Evolutionary conservation across 2,329 filamentous ascomycete genomes (phyloP), one percentile per base, ranked within the genome.

Genomic region (Phialophora expanda): DNA sequence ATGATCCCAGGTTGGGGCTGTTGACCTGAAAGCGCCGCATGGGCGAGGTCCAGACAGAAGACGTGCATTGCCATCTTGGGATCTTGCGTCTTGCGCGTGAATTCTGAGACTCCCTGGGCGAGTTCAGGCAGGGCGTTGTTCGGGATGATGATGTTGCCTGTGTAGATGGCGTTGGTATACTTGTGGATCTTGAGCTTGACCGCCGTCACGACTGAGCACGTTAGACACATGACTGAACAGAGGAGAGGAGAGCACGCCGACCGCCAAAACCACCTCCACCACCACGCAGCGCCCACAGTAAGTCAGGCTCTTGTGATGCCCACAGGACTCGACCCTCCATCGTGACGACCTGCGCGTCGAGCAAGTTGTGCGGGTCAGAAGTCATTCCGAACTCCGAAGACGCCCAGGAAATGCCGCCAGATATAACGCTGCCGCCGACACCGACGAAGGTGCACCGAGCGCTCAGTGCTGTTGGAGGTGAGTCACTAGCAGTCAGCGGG

Each of bases 41-140:
- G 56, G 38, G 56, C 56, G 8, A 59, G 56, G n/a, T 59, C 56
- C 7, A 59, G 56, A 26, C 56, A 59, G 24, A 32, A 59, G 56
- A 59, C 12, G 24, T 59, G 56, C 56, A 59, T 59, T 3, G 56
- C 56, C 41, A 50, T 50, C 56, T 59, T 59, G 3, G 56, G 56
- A 59, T 59, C 44, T 34, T 50, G 55, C 3, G 34, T 34, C 11
- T 38, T 24, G n/a, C 26, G 56, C 11, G 56, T 50, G 56, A 59
- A 59, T 7, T 32, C n/a, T 7, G 56, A 11, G 22, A 34, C 56
- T 1, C 11, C 26, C 20, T 30, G 32, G 14, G 56, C 44, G 12
- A 59, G 56, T 50, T 59, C 56, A n/a, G 4, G 24, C 17, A 59
- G 44, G 7, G 56, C 22, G 0, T 59, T 26, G 56, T 59, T 59